phyloP scores from a whole-genome alignment of 2,329 filamentous ascomycete species.

The Simplicillium sp. region DNA sequence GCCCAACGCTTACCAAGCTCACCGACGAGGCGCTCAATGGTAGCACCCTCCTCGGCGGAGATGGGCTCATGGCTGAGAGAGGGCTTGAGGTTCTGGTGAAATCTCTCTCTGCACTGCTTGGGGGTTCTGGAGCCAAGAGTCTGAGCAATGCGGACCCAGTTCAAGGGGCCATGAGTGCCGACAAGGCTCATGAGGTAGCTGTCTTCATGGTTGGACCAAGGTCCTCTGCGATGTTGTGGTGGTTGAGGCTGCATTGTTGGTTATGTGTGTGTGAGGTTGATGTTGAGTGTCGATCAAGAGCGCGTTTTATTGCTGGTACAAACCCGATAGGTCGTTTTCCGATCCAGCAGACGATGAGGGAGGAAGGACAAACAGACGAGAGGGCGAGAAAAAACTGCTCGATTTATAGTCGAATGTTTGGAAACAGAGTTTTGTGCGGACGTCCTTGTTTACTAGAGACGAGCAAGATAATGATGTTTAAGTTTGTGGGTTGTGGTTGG shows the following conservation, averaged over 20 bases:
- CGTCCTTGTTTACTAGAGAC: too few relatives aligned
- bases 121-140: slow-evolving; percentile 70
- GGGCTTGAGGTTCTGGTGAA: slow-evolving; percentile 85
- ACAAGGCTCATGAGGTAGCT: slow-evolving; percentile 61
- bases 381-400: too few relatives aligned
- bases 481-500: too few relatives aligned
- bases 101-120: slow-evolving; percentile 92
- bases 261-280: slow-evolving; percentile 2
- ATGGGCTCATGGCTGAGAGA: slow-evolving; percentile 66
- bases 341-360: too few relatives aligned
- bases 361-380: too few relatives aligned
- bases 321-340: too few relatives aligned
- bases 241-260: slow-evolving; percentile 9
- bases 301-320: too few relatives aligned
- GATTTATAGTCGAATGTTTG: too few relatives aligned
- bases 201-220: slow-evolving; percentile 77
- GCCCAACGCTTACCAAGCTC: slow-evolving; percentile 85
- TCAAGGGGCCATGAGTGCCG: slow-evolving; percentile 61
- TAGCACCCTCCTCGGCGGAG: slow-evolving; percentile 55
- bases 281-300: too few relatives aligned
- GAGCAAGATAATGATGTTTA: too few relatives aligned
- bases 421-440: too few relatives aligned
- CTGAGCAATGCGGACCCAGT: slow-evolving; percentile 83
- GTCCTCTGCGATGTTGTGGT: slow-evolving; percentile 42
- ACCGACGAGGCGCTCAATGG: slow-evolving; percentile 69